These are phyloP conservation scores for Styphnolobium japonicum DNA, from an alignment of 306 rosid genomes.

Conservation along the genomic window DNA sequence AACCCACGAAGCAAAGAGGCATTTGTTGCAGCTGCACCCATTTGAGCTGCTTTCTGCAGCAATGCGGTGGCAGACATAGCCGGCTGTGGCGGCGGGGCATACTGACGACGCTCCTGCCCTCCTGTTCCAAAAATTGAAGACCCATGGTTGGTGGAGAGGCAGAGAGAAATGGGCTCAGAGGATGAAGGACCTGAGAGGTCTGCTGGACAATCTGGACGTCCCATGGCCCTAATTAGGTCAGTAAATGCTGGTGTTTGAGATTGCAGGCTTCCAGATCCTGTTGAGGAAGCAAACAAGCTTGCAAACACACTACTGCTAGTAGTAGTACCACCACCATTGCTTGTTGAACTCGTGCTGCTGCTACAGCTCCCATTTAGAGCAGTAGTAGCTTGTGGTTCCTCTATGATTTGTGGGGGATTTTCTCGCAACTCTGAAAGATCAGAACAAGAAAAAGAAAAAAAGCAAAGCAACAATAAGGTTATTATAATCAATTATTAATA, in stretches of 20 bases:
- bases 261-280: conserved; percentile 50
- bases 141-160: conserved; percentile 66
- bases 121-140: conserved; percentile 63
- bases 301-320: conserved; percentile 65
- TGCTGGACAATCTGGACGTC: conserved; percentile 41
- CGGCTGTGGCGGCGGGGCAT: conserved; percentile 58
- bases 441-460: not conserved
- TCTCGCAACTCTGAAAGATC: conserved; percentile 43
- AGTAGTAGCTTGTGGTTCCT: conserved; percentile 42
- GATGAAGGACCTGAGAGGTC: conserved; percentile 55
- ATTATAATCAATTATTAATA: not conserved
- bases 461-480: not conserved
- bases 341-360: conserved; percentile 54
- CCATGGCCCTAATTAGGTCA: conserved; percentile 57
- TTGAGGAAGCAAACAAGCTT: conserved; percentile 74
- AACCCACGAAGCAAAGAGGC: conserved; percentile 75
- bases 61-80: conserved; percentile 94
- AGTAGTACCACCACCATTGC: conserved; percentile 46
- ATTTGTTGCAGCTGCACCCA: conserved; percentile 75
- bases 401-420: conserved; percentile 40
- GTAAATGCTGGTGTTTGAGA: conserved; percentile 55
- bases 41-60: conserved; percentile 94
- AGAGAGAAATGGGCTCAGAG: conserved; percentile 66
- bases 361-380: conserved; percentile 49
- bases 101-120: conserved; percentile 64